phyloP scores from a whole-genome alignment of 2,329 filamentous ascomycete species.

The Atkinsonella hypoxylon region DNA sequence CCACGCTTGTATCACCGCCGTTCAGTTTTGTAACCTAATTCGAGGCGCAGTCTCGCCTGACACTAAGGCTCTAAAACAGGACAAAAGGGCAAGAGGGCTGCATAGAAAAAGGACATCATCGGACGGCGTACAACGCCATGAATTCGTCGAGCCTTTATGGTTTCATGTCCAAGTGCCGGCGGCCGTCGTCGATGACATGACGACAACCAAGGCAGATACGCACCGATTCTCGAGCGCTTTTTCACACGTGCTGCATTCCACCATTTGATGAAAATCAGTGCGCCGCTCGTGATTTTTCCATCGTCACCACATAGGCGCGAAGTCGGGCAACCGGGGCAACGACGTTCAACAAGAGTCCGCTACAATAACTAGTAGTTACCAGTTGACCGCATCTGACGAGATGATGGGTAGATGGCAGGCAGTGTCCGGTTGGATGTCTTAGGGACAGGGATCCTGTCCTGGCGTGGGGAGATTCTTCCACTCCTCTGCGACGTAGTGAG shows the following conservation, averaged over 20 bases:
- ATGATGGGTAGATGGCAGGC: not conserved
- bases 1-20: not conserved
- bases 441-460: constrained; percentile 1
- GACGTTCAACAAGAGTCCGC: constrained; percentile 6
- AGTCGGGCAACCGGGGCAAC: not conserved
- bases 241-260: not conserved
- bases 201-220: not conserved
- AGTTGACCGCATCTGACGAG: not conserved
- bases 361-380: too few species aligned
- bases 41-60: not conserved
- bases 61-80: not conserved
- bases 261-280: not conserved
- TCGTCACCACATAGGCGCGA: not conserved
- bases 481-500: constrained; percentile 6
- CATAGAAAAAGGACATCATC: not conserved
- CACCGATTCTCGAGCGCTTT: not conserved
- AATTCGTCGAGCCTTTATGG: not conserved
- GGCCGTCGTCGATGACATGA: not conserved
- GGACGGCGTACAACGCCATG: not conserved
- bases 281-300: not conserved
- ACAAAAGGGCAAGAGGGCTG: not conserved
- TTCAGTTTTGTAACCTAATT: not conserved
- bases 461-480: not conserved
- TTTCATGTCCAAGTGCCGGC: not conserved
- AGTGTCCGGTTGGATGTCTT: constrained; percentile 1